A percentile compares a stretch with the other conserved stretches of the same genome.
Conservation (phyloP, 2,329 filamentous ascomycete genomes). For the Trichoderma oligosporum region DNA sequence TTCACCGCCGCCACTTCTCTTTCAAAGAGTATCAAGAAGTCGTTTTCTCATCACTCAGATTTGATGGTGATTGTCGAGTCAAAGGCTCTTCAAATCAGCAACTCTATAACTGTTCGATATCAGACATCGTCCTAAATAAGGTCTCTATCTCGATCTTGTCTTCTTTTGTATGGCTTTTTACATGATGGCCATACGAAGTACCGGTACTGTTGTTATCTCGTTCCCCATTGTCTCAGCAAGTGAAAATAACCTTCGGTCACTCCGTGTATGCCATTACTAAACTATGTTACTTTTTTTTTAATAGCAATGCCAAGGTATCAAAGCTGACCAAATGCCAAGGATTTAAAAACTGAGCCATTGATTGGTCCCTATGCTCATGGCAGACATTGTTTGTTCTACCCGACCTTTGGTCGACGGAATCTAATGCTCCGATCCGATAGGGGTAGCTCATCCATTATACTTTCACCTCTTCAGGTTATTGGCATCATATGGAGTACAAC, state of each 20-base stretch:
- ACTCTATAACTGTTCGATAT: not conserved
- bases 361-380: not conserved
- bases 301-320: not conserved
- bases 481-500: constrained; percentile 5
- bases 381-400: not conserved
- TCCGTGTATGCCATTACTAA: not conserved
- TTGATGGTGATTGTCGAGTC: not conserved
- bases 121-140: not conserved
- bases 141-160: not conserved
- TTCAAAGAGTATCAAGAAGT: not conserved
- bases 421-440: not conserved
- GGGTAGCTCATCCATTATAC: not conserved
- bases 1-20: not conserved
- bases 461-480: not conserved
- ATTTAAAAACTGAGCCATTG: not conserved
- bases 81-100: not conserved
- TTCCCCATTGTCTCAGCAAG: not conserved
- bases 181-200: not conserved
- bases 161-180: not conserved
- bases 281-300: not conserved
- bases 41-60: not conserved
- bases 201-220: not conserved
- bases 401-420: not conserved
- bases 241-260: not conserved
- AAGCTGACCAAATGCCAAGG: not conserved